phyloP scores from a whole-genome alignment of 257 asterid species.

The Coffea canephora region DNA sequence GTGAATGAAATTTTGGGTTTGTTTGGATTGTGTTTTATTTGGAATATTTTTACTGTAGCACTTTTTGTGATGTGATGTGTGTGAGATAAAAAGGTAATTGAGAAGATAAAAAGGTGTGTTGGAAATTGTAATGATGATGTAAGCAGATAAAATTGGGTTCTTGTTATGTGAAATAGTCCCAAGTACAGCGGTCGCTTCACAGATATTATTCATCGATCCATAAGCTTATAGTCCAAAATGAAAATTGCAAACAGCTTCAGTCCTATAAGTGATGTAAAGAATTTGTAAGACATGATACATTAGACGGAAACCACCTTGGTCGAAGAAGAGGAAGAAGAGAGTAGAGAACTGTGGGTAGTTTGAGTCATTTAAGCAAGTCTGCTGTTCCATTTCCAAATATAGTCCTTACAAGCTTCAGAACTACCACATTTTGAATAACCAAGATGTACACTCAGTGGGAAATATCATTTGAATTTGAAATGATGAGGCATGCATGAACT shows the following conservation, averaged over 20 bases:
- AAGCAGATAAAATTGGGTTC: too few species aligned
- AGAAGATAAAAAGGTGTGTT: too few species aligned
- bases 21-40: too few species aligned
- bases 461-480: conserved; percentile 3
- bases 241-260: neutral
- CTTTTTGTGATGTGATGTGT: too few species aligned
- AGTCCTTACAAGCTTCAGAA: neutral
- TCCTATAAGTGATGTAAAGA: neutral
- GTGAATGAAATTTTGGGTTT: neutral
- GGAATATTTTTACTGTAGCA: too few species aligned
- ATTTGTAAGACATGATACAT: neutral
- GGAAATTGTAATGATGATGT: too few species aligned
- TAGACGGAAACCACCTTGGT: neutral
- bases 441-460: neutral
- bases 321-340: neutral
- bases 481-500: neutral
- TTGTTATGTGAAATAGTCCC: neutral
- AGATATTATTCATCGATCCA: neutral
- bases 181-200: neutral
- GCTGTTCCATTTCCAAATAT: neutral
- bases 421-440: neutral
- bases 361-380: neutral
- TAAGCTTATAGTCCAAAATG: neutral
- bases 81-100: too few species aligned
- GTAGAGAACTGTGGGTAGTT: neutral